A percentile compares a stretch with the other conserved stretches of the same genome.
Evolutionary conservation across 129 eudicot species (phyloP).

Genomic region (Oenanthe sinensis): DNA sequence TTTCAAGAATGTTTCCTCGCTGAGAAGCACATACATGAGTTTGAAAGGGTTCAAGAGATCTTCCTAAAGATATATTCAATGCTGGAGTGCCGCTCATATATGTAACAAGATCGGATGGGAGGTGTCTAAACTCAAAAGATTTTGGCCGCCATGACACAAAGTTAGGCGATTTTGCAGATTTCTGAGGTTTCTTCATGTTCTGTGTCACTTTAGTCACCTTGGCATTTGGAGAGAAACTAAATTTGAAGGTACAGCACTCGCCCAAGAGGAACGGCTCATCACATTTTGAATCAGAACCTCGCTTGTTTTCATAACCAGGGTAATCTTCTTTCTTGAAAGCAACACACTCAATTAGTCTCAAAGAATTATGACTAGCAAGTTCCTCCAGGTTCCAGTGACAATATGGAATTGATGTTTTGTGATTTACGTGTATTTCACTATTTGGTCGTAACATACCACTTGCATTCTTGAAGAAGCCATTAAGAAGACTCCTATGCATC

Average conservation of each 20-base stretch:
- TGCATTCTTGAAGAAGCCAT: slow-evolving; percentile 45
- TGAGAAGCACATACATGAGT: neutral
- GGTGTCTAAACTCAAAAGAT: neutral
- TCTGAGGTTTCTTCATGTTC: neutral
- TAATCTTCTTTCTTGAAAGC: slow-evolving; percentile 41
- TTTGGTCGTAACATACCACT: slow-evolving; percentile 34
- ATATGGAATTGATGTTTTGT: slow-evolving; percentile 50
- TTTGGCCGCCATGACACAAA: neutral
- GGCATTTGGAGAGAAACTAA: slow-evolving; percentile 12
- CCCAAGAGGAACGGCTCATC: slow-evolving; percentile 52
- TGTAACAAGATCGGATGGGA: neutral
- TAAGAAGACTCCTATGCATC: slow-evolving; percentile 44
- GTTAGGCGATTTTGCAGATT: neutral
- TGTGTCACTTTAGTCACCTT: neutral
- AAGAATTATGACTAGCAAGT: slow-evolving; percentile 30
- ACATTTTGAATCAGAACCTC: slow-evolving; percentile 39
- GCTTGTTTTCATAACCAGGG: slow-evolving; percentile 63
- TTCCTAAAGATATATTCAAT: neutral
- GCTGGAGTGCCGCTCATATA: neutral
- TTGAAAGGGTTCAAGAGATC: neutral
- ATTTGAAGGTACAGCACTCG: slow-evolving; percentile 45
- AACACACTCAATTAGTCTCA: slow-evolving; percentile 25
- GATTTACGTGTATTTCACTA: slow-evolving; percentile 60
- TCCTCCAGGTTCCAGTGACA: slow-evolving; percentile 45
- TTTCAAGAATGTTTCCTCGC: neutral